Evolutionary conservation across 148 eudicot species (phyloP).

Genomic region (Chenopodium quinoa): DNA sequence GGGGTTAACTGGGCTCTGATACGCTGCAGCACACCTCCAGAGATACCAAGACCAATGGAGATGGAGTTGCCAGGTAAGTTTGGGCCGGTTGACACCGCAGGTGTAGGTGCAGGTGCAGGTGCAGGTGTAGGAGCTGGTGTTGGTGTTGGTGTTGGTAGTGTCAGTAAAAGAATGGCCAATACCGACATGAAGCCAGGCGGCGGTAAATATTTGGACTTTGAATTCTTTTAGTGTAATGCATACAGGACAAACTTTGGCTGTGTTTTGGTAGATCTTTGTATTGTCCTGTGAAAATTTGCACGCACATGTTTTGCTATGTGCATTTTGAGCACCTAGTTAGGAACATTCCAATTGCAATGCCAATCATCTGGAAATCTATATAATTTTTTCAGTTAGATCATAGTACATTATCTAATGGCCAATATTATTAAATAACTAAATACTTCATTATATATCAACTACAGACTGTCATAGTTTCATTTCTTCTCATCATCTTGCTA

Average conservation of each 20-base stretch:
- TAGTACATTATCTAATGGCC: background rate
- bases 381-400: conserved; percentile 2
- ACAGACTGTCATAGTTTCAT: background rate
- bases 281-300: conserved; percentile 28
- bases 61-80: conserved; percentile 44
- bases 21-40: conserved; percentile 79
- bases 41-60: conserved; percentile 65
- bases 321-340: conserved; percentile 21
- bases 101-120: conserved; percentile 29
- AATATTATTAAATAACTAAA: background rate
- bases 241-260: conserved; percentile 17
- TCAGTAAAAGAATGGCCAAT: conserved; percentile 46
- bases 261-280: conserved; percentile 13
- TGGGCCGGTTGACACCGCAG: conserved; percentile 37
- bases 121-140: conserved; percentile 10
- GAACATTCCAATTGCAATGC: conserved; percentile 12
- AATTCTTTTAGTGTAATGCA: conserved; percentile 51
- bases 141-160: conserved; percentile 24
- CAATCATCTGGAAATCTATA: conserved; percentile 18
- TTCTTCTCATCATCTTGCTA: background rate
- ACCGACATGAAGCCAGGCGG: conserved; percentile 48
- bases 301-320: conserved; percentile 8
- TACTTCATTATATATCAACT: background rate
- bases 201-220: conserved; percentile 71
- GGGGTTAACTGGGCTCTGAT: conserved; percentile 91